phyloP scores from a whole-genome alignment of 1,284 basidiomycete species.

The Ceratobasidium sp. region DNA sequence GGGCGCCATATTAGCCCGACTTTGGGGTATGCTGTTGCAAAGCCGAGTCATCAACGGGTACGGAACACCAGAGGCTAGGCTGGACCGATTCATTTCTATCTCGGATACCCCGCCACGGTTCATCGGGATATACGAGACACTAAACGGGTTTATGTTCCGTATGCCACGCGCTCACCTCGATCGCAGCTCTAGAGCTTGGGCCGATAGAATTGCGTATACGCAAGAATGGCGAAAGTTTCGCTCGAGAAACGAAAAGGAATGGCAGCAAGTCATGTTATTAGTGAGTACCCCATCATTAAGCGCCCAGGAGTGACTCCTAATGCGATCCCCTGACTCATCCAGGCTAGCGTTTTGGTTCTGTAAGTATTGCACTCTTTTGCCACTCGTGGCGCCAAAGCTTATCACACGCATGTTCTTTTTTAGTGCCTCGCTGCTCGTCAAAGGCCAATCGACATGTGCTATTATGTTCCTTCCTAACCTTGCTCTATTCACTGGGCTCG shows the following conservation, averaged over 20 bases:
- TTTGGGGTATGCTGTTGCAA: constrained; percentile 36
- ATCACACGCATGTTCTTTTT: neutral
- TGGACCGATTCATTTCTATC: constrained; percentile 33
- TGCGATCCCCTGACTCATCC: neutral
- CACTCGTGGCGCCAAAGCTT: neutral
- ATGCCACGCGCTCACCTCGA: constrained; percentile 13
- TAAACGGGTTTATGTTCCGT: constrained; percentile 2
- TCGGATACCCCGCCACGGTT: constrained; percentile 24
- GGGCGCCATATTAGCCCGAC: constrained; percentile 5
- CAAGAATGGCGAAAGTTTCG: constrained; percentile 35
- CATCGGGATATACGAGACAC: neutral
- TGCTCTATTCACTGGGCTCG: constrained; percentile 12
- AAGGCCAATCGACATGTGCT: neutral
- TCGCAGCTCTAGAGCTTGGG: constrained; percentile 38
- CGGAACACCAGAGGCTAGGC: constrained; percentile 29
- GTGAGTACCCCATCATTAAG: neutral
- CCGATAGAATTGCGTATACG: constrained; percentile 33
- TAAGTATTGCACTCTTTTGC: neutral
- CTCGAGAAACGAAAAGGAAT: constrained; percentile 31
- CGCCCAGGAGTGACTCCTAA: neutral
- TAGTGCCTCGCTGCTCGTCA: constrained; percentile 24
- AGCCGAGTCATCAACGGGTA: constrained; percentile 38
- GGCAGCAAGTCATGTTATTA: constrained; percentile 14
- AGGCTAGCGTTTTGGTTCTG: constrained; percentile 25
- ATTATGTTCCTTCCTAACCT: neutral